A percentile compares a stretch with the other conserved stretches of the same genome.
Evolutionary conservation across 148 eudicot species (phyloP).

Genomic region (Salicornia ramosissima): DNA sequence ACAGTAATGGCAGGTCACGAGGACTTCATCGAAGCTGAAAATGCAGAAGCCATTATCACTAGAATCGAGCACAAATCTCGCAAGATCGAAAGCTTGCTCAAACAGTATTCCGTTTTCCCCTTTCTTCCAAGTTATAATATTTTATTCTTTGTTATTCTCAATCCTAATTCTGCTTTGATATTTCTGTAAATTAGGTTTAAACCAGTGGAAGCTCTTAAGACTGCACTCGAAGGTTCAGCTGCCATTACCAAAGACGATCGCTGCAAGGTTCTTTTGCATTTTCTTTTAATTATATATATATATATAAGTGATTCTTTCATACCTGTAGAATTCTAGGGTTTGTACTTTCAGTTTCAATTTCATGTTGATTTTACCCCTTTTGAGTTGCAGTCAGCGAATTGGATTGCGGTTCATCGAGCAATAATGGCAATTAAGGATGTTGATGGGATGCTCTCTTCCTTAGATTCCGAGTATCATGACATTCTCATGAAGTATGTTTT

Average conservation of each 20-base stretch:
- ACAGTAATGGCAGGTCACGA: conserved; percentile 36
- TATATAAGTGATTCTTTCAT: not conserved
- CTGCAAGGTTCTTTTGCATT: conserved; percentile 54
- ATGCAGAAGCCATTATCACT: conserved; percentile 85
- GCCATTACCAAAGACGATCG: conserved; percentile 76
- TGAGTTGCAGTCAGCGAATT: conserved; percentile 74
- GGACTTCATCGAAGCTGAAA: conserved; percentile 67
- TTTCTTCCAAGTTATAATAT: conserved; percentile 1
- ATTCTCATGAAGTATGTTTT: conserved; percentile 86
- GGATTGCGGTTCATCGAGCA: conserved; percentile 94
- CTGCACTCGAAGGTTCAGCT: conserved; percentile 90
- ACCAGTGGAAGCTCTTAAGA: conserved; percentile 93
- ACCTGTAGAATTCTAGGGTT: conserved; percentile 14
- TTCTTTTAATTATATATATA: not conserved
- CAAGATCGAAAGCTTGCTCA: conserved; percentile 92
- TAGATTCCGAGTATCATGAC: conserved; percentile 91
- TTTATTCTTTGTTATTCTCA: not conserved
- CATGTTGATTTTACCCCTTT: not conserved
- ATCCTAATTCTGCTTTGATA: conserved; percentile 2
- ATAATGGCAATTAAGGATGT: conserved; percentile 93
- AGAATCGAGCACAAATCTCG: conserved; percentile 92
- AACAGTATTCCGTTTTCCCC: conserved; percentile 41
- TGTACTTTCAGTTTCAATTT: not conserved
- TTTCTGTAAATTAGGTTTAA: conserved; percentile 39
- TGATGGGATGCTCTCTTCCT: conserved; percentile 74